phyloP scores from a whole-genome alignment of 306 rosid species.

The Cicer chorassanicum region DNA sequence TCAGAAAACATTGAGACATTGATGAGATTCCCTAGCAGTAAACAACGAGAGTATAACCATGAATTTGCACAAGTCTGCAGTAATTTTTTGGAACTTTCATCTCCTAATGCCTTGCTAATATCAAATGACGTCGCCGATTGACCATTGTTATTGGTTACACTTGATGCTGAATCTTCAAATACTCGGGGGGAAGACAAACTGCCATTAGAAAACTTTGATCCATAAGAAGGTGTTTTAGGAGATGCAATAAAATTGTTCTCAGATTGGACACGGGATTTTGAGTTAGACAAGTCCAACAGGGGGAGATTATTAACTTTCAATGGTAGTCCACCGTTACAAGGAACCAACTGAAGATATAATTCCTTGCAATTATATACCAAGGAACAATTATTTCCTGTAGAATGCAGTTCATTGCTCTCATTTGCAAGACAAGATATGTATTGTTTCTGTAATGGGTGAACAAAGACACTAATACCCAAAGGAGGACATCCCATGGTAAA shows the following conservation, averaged over 20 bases:
- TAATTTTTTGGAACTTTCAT: constrained; percentile 61
- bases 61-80: constrained; percentile 58
- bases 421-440: constrained; percentile 40
- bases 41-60: constrained; percentile 63
- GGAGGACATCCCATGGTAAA: constrained; percentile 76
- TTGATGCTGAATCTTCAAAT: constrained; percentile 50
- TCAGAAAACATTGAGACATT: constrained; percentile 65
- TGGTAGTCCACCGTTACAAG: constrained; percentile 48
- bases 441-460: constrained; percentile 54
- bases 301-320: constrained; percentile 41
- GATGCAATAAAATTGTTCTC: constrained; percentile 61
- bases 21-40: constrained; percentile 77
- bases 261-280: constrained; percentile 43
- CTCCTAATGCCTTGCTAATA: constrained; percentile 59
- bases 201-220: constrained; percentile 50
- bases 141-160: constrained; percentile 47
- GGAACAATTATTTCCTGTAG: constrained; percentile 44
- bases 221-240: constrained; percentile 75
- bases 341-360: constrained; percentile 65
- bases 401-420: constrained; percentile 46
- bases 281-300: constrained; percentile 44
- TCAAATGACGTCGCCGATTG: constrained; percentile 52
- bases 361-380: constrained; percentile 63
- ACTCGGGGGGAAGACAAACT: constrained; percentile 55
- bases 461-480: constrained; percentile 58